Conservation (phyloP, 129 eudicot species). For the Saposhnikovia divaricata region DNA sequence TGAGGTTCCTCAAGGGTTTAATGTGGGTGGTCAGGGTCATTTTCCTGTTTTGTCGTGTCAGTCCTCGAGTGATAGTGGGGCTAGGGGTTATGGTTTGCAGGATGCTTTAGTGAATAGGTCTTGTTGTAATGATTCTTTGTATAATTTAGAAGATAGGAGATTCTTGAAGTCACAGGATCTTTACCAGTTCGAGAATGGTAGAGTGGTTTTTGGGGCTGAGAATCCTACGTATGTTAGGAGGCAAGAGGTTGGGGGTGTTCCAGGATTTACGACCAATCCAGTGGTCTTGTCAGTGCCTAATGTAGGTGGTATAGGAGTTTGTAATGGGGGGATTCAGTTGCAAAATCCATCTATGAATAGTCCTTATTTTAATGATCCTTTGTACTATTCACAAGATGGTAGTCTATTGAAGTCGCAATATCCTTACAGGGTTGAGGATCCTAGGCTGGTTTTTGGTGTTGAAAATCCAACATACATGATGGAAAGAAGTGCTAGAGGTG, state of each 20-base stretch:
- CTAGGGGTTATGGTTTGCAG: slow-evolving; percentile 6
- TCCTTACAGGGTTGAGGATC: not conserved
- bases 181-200: not conserved
- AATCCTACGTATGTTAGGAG: not conserved
- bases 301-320: not conserved
- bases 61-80: not conserved
- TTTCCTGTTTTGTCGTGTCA: not conserved
- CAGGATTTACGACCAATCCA: not conserved
- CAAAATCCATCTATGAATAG: not conserved
- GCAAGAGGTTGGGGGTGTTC: not conserved
- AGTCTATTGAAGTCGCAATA: not conserved
- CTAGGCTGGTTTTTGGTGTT: slow-evolving; percentile 3
- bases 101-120: slow-evolving; percentile 7
- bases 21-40: slow-evolving; percentile 10
- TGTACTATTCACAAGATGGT: slow-evolving; percentile 1
- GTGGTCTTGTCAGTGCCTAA: not conserved
- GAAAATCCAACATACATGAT: slow-evolving; percentile 1
- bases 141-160: not conserved
- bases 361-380: not conserved
- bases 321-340: slow-evolving; percentile 1
- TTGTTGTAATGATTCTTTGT: slow-evolving; percentile 9
- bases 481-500: slow-evolving; percentile 3
- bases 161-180: not conserved
- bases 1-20: slow-evolving; percentile 1
- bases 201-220: not conserved